Evolutionary conservation across 2,329 filamentous ascomycete genomes (phyloP).

Genomic region (Fusarium sp.): DNA sequence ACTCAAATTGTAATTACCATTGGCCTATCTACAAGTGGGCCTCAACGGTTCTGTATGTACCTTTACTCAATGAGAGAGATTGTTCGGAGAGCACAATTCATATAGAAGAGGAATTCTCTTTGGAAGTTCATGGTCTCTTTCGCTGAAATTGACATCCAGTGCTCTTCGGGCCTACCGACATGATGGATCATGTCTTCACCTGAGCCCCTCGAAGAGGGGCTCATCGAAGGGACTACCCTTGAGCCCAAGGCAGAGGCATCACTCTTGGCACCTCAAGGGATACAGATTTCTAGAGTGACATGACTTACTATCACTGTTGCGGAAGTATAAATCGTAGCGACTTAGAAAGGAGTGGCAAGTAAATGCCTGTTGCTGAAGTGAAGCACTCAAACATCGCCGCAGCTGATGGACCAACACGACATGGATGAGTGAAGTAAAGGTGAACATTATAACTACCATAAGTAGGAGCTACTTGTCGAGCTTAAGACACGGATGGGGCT

Average conservation of each 20-base stretch:
- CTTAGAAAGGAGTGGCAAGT: background rate
- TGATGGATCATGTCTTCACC: background rate
- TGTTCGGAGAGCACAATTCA: background rate
- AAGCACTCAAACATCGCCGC: background rate
- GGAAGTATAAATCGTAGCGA: background rate
- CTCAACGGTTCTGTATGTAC: background rate
- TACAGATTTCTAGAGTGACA: background rate
- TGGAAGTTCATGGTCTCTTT: background rate
- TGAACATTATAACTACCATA: background rate
- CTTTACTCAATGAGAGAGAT: background rate
- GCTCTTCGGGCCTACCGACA: background rate
- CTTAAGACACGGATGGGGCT: too few relatives aligned
- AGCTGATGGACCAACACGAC: background rate
- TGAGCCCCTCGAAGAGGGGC: background rate
- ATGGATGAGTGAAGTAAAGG: background rate
- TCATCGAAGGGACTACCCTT: background rate
- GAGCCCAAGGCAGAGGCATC: background rate
- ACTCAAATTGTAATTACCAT: background rate
- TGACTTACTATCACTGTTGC: too few relatives aligned
- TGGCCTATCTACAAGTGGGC: background rate
- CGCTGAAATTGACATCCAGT: background rate
- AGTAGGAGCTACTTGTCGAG: background rate
- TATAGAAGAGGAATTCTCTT: background rate
- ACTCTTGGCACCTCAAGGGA: background rate
- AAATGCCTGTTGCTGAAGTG: background rate